Evolutionary conservation across 768 basidiomycete genomes (phyloP).

Genomic region (Dioszegia hungarica): DNA sequence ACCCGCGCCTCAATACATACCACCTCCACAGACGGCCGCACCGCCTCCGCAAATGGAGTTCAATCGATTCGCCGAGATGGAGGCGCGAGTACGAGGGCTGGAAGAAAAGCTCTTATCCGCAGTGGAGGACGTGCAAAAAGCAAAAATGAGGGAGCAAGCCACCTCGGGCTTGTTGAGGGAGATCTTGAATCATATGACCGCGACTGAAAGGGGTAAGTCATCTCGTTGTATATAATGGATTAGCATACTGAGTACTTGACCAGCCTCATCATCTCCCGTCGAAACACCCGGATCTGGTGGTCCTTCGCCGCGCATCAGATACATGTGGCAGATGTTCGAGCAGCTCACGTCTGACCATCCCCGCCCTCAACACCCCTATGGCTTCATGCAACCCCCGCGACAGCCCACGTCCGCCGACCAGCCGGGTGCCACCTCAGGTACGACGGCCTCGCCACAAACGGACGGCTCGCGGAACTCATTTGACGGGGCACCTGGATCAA

Average conservation of each 20-base stretch:
- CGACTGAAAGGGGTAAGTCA: constrained; percentile 21
- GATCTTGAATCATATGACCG: constrained; percentile 28
- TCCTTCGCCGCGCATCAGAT: constrained; percentile 21
- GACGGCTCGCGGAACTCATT: background rate
- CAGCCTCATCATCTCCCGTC: background rate
- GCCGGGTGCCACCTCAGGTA: background rate
- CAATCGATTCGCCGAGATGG: constrained; percentile 33
- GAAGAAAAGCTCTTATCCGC: constrained; percentile 32
- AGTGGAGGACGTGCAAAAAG: constrained; percentile 33
- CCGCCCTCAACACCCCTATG: background rate
- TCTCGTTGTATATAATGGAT: no score
- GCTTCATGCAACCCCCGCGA: background rate
- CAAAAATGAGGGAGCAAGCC: constrained; percentile 32
- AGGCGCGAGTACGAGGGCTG: constrained; percentile 21
- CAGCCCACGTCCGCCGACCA: background rate
- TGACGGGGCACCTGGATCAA: background rate
- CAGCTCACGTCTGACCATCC: background rate
- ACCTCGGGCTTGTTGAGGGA: constrained; percentile 32
- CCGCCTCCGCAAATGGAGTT: no score
- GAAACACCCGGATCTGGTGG: constrained; percentile 7
- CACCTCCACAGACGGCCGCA: no score
- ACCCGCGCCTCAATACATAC: constrained; percentile 12
- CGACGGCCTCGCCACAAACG: background rate
- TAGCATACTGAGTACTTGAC: background rate
- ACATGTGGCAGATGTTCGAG: constrained; percentile 26